phyloP scores from a whole-genome alignment of 306 rosid species.

The Astragalus glycyphyllos region DNA sequence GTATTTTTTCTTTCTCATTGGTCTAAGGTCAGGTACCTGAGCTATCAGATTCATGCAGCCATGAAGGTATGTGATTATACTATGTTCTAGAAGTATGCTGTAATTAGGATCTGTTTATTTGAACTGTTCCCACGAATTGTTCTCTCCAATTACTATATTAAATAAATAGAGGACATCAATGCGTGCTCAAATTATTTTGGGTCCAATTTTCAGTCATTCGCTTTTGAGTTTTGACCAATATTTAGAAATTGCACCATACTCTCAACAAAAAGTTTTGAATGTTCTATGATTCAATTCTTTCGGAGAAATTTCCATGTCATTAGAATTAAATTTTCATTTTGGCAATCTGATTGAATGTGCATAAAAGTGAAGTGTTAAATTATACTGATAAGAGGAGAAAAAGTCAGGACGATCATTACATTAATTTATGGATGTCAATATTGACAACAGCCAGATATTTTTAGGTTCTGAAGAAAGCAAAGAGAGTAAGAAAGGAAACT shows the following conservation, averaged over 20 bases:
- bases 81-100: slow-evolving; percentile 17
- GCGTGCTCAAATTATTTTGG: slow-evolving; percentile 1
- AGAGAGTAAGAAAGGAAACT: slow-evolving; percentile 51
- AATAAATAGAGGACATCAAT: background rate
- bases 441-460: slow-evolving; percentile 40
- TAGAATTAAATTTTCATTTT: slow-evolving; percentile 20
- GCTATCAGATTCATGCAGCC: slow-evolving; percentile 47
- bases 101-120: slow-evolving; percentile 12
- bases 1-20: slow-evolving; percentile 37
- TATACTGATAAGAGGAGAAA: background rate
- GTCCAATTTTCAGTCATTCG: background rate
- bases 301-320: background rate
- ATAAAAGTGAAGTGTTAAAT: slow-evolving; percentile 21
- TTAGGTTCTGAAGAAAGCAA: slow-evolving; percentile 57
- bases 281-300: slow-evolving; percentile 24
- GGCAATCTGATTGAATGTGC: slow-evolving; percentile 35
- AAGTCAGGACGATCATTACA: background rate
- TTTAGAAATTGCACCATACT: slow-evolving; percentile 7
- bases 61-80: slow-evolving; percentile 52
- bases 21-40: slow-evolving; percentile 55
- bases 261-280: background rate
- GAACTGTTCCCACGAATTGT: background rate
- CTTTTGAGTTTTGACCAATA: slow-evolving; percentile 26
- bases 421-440: slow-evolving; percentile 16
- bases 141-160: background rate